phyloP scores from a whole-genome alignment of 1,139 yeast genomes.

The Pichia sp. region DNA sequence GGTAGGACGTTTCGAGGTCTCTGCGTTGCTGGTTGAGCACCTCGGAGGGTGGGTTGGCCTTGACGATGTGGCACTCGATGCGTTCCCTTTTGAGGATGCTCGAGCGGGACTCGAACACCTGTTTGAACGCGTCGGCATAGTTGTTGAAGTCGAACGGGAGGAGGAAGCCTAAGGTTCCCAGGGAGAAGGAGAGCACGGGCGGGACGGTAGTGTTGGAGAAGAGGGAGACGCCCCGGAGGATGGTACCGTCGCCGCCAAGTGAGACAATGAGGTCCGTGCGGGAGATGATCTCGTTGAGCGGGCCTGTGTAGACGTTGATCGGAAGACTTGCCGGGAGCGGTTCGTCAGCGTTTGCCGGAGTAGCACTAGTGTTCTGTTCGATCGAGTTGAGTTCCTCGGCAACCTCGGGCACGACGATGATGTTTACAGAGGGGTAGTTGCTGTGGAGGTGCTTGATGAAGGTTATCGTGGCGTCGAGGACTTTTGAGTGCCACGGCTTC shows the following conservation, averaged over 20 bases:
- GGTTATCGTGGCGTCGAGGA: conserved; percentile 60
- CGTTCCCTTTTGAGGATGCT: conserved; percentile 73
- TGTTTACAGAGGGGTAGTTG: conserved; percentile 65
- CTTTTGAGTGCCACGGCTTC: conserved; percentile 74
- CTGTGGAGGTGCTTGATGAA: conserved; percentile 56
- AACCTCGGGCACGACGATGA: conserved; percentile 71
- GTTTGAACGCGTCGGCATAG: conserved; percentile 55
- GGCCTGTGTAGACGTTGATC: conserved; percentile 51
- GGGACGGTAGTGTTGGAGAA: conserved; percentile 74
- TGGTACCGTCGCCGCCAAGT: conserved; percentile 95
- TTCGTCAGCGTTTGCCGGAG: no score
- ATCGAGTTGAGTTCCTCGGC: conserved; percentile 59
- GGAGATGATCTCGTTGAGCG: conserved; percentile 48
- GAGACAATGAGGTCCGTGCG: conserved; percentile 75
- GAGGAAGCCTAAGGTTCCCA: conserved; percentile 89
- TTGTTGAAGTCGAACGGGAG: conserved; percentile 78
- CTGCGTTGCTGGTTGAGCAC: conserved; percentile 14
- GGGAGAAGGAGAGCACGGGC: conserved; percentile 81
- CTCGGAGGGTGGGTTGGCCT: conserved; percentile 23
- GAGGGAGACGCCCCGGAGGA: conserved; percentile 49
- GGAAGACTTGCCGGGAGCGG: conserved; percentile 9
- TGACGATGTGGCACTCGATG: conserved; percentile 69
- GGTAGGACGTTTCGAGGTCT: conserved; percentile 11
- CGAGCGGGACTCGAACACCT: conserved; percentile 64
- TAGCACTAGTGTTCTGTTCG: no score